A percentile compares a stretch with the other conserved stretches of the same genome.
Evolutionary conservation across 73 alveolate species (phyloP).

Genomic region (Stentor roeselii): DNA sequence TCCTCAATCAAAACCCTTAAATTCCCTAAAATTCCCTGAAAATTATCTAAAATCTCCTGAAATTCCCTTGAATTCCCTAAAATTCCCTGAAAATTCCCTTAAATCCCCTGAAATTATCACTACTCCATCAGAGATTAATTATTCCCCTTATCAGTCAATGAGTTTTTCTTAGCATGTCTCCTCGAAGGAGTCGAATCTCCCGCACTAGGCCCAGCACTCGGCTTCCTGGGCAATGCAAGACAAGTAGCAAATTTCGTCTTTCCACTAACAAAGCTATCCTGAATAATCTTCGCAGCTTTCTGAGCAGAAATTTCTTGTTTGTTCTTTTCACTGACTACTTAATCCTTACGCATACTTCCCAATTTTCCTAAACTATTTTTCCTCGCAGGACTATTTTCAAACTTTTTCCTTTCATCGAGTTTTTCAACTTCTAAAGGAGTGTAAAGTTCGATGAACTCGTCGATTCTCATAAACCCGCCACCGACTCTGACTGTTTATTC

Average conservation of each 20-base stretch:
- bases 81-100: too few relatives aligned
- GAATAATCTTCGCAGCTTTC: slow-evolving; percentile 19
- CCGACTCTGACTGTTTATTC: slow-evolving; percentile 50
- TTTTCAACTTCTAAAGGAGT: slow-evolving; percentile 66
- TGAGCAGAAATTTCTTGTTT: slow-evolving; percentile 15
- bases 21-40: too few relatives aligned
- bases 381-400: slow-evolving; percentile 1
- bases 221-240: background rate
- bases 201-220: background rate
- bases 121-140: too few relatives aligned
- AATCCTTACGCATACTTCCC: slow-evolving; percentile 3
- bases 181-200: background rate
- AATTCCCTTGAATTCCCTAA: too few relatives aligned
- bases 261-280: slow-evolving; percentile 9
- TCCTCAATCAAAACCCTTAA: background rate
- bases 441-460: slow-evolving; percentile 63
- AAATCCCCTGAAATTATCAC: too few relatives aligned
- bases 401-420: slow-evolving; percentile 50
- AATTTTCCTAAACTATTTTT: slow-evolving; percentile 42
- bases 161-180: background rate
- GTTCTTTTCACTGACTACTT: background rate
- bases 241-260: slow-evolving; percentile 22
- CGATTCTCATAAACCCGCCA: slow-evolving; percentile 64
- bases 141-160: background rate
- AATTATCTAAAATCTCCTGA: too few relatives aligned